A percentile compares a stretch with the other conserved stretches of the same genome.
Evolutionary conservation across 176 grass and related monocot genomes (phyloP).

Genomic region (Oryza coarctata): DNA sequence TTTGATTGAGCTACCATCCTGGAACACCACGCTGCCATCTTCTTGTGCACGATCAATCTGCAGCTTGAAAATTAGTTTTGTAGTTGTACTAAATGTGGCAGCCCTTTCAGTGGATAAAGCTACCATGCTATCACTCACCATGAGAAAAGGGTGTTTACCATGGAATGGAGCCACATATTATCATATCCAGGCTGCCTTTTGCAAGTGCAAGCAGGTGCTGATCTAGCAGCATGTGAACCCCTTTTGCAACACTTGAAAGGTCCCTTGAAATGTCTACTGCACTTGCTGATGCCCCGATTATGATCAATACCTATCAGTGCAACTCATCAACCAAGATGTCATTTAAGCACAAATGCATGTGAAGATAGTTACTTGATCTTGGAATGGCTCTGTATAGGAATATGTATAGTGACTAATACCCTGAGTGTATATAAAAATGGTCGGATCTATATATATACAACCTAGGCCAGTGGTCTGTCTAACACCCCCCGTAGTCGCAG

Average conservation of each 20-base stretch:
- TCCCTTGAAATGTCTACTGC: constrained; percentile 75
- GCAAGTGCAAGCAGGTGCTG: constrained; percentile 35
- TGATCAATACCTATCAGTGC: constrained; percentile 52
- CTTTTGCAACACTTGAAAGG: constrained; percentile 53
- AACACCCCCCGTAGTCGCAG: too few relatives aligned
- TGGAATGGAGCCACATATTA: constrained; percentile 84
- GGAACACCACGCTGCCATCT: constrained; percentile 67
- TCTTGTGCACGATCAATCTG: constrained; percentile 54
- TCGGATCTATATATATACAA: too few relatives aligned
- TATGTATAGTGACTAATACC: too few relatives aligned
- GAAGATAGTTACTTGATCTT: constrained; percentile 46
- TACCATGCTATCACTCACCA: constrained; percentile 34
- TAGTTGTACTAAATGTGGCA: neutral
- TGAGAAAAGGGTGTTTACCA: constrained; percentile 53
- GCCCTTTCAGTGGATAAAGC: constrained; percentile 38
- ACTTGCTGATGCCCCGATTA: constrained; percentile 61
- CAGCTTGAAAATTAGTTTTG: constrained; percentile 24
- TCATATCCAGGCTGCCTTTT: constrained; percentile 55
- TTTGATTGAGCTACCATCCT: constrained; percentile 56
- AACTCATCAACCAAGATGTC: neutral
- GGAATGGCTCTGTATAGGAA: constrained; percentile 56
- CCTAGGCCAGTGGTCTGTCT: too few relatives aligned
- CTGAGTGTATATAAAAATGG: too few relatives aligned
- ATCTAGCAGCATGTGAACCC: constrained; percentile 63
- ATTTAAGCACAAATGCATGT: neutral